These are phyloP conservation scores for Cutaneotrichosporon spelunceum DNA, from an alignment of 1,284 basidiomycete species.

Conservation along the genomic window DNA sequence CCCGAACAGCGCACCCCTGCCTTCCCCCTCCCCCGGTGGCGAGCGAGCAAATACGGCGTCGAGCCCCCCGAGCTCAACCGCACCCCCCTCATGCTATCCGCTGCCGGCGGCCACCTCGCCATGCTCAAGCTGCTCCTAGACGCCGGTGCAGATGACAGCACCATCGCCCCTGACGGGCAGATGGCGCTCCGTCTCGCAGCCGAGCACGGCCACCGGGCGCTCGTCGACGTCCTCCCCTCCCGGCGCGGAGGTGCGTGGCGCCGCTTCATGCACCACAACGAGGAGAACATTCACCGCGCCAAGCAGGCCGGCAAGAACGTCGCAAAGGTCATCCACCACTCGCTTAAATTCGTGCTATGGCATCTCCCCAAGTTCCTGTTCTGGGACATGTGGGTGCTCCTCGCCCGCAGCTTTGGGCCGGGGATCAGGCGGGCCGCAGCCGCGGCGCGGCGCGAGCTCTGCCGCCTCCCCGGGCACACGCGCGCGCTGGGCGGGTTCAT, in stretches of 20 bases:
- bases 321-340: background rate
- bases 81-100: conserved; percentile 75
- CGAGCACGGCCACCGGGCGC: conserved; percentile 1
- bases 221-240: conserved; percentile 14
- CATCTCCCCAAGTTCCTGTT: background rate
- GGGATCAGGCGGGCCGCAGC: too few relatives aligned
- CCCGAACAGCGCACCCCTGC: background rate
- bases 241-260: conserved; percentile 12
- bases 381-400: background rate
- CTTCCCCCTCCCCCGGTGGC: background rate
- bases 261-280: conserved; percentile 10
- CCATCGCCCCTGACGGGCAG: conserved; percentile 19
- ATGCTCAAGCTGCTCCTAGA: conserved; percentile 61
- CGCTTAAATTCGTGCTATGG: conserved; percentile 3
- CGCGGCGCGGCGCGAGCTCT: background rate
- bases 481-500: background rate
- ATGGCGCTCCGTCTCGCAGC: conserved; percentile 20
- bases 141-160: conserved; percentile 60
- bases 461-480: background rate
- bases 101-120: conserved; percentile 66
- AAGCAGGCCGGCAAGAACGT: too few relatives aligned
- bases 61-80: background rate
- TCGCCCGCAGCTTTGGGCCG: background rate
- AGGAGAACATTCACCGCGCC: background rate
- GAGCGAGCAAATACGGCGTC: background rate